Conservation (phyloP, 208 protist species). For the Leishmania guyanensis region DNA sequence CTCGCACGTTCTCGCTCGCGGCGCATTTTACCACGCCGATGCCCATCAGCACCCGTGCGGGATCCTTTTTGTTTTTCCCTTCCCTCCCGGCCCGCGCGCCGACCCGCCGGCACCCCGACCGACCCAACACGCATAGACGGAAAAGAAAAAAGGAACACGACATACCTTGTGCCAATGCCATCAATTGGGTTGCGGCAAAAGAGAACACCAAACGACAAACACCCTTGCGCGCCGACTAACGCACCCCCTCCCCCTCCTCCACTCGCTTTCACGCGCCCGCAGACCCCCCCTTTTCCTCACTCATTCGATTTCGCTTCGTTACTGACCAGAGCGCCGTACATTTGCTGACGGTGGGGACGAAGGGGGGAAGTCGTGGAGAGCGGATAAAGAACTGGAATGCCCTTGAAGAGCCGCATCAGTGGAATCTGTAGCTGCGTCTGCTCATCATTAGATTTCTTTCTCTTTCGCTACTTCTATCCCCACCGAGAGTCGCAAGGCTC, state of each 20-base stretch:
- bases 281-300: too few relatives aligned
- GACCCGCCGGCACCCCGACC: too few relatives aligned
- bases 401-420: not conserved
- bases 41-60: not conserved
- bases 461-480: not conserved
- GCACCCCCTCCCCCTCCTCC: too few relatives aligned
- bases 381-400: not conserved
- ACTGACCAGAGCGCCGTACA: not conserved
- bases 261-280: too few relatives aligned
- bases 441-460: not conserved
- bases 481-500: not conserved
- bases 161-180: not conserved
- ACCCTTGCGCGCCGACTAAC: too few relatives aligned
- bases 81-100: slow-evolving; percentile 7
- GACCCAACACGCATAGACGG: not conserved
- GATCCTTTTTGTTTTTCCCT: slow-evolving; percentile 11
- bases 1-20: not conserved
- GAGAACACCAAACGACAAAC: too few relatives aligned
- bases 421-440: not conserved
- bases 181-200: too few relatives aligned
- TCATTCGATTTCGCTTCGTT: not conserved
- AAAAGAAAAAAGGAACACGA: slow-evolving; percentile 5
- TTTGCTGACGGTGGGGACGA: not conserved
- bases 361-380: not conserved
- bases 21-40: not conserved